Conservation (phyloP, 2,329 filamentous ascomycete species). For the Daldinia sp. region DNA sequence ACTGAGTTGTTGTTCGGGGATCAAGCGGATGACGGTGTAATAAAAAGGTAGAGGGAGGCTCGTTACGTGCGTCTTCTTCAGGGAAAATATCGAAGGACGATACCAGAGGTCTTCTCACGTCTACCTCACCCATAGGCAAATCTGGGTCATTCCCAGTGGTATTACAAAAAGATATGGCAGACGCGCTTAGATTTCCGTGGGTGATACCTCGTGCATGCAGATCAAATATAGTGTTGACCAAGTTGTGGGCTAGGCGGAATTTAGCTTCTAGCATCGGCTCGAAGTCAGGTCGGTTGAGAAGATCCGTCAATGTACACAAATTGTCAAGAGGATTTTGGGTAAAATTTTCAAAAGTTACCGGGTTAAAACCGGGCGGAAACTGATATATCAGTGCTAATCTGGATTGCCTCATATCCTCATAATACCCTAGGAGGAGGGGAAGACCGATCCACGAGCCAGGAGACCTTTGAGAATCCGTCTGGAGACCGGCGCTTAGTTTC, state of each 20-base stretch:
- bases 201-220: slow-evolving; percentile 74
- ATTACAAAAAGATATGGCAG: slow-evolving; percentile 72
- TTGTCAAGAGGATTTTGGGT: slow-evolving; percentile 60
- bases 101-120: slow-evolving; percentile 73
- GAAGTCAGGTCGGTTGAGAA: slow-evolving; percentile 60
- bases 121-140: slow-evolving; percentile 57
- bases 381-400: slow-evolving; percentile 79
- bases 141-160: slow-evolving; percentile 53
- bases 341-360: slow-evolving; percentile 61
- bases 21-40: slow-evolving; percentile 74
- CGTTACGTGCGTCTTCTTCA: slow-evolving; percentile 51
- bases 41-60: slow-evolving; percentile 45
- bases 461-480: slow-evolving; percentile 60
- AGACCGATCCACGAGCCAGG: slow-evolving; percentile 68
- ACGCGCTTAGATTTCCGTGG: slow-evolving; percentile 74
- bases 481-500: slow-evolving; percentile 66
- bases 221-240: slow-evolving; percentile 76
- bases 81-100: slow-evolving; percentile 80
- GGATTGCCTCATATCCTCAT: slow-evolving; percentile 75
- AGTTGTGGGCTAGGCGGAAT: slow-evolving; percentile 76
- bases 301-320: slow-evolving; percentile 62
- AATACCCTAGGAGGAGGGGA: slow-evolving; percentile 71
- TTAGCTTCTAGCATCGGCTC: slow-evolving; percentile 78
- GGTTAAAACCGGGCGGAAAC: slow-evolving; percentile 71
- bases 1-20: slow-evolving; percentile 59